Conservation (phyloP, 1,284 basidiomycete genomes). For the Cryptococcus sp. region DNA sequence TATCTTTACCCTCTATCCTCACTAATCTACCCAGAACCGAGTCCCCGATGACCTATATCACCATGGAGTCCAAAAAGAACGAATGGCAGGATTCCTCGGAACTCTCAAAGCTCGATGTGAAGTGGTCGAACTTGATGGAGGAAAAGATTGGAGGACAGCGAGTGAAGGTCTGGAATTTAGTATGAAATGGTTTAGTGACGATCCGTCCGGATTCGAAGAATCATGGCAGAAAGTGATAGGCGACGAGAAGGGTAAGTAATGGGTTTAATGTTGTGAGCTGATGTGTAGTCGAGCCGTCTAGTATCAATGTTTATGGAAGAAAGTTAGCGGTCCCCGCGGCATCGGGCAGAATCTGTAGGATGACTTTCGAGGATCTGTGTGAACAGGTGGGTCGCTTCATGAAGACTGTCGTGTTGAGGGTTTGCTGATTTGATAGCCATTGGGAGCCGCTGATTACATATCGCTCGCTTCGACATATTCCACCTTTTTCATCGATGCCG, state of each 20-base stretch:
- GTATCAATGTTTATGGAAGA: constrained; percentile 54
- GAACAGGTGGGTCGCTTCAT: constrained; percentile 50
- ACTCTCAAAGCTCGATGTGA: constrained; percentile 62
- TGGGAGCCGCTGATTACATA: constrained; percentile 68
- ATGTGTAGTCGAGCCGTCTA: constrained; percentile 20
- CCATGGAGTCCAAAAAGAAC: constrained; percentile 62
- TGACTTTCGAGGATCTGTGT: constrained; percentile 61
- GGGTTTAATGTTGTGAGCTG: not conserved
- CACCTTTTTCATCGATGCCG: constrained; percentile 58
- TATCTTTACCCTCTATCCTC: constrained; percentile 19
- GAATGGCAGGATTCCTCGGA: constrained; percentile 61
- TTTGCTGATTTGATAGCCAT: constrained; percentile 44
- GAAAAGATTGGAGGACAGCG: constrained; percentile 49
- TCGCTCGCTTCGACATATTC: constrained; percentile 59
- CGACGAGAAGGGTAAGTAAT: constrained; percentile 22
- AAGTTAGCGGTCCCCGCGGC: constrained; percentile 54
- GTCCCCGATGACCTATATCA: constrained; percentile 65
- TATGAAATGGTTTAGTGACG: constrained; percentile 25
- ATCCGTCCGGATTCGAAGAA: constrained; percentile 33
- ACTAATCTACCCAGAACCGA: constrained; percentile 51
- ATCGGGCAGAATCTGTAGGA: constrained; percentile 51
- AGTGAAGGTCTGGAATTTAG: constrained; percentile 35
- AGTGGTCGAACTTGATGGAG: constrained; percentile 55
- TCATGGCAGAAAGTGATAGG: constrained; percentile 31
- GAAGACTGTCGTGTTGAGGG: not conserved